These are phyloP conservation scores for Hortaea sp. DNA, from an alignment of 2,329 filamentous ascomycete genomes.

Conservation along the genomic window DNA sequence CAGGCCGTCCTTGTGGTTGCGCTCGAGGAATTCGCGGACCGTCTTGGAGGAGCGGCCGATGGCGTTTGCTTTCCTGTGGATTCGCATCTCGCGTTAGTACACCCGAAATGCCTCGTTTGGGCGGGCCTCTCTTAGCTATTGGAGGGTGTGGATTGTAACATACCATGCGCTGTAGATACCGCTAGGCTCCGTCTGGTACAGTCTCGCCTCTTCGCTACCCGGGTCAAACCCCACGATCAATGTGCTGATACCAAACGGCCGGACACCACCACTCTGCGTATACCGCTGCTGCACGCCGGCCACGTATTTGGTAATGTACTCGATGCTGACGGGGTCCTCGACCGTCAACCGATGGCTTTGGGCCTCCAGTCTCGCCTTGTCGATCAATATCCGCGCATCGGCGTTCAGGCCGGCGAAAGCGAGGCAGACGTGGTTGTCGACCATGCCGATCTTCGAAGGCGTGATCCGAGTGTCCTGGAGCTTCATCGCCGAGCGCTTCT, in stretches of 20 bases:
- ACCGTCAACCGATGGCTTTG: conserved; percentile 96
- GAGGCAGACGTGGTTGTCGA: conserved; percentile 92
- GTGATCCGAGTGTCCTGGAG: conserved; percentile 98
- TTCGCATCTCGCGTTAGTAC: too few species aligned
- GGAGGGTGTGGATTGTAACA: conserved; percentile 17
- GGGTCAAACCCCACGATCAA: conserved; percentile 98
- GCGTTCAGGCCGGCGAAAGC: conserved; percentile 96
- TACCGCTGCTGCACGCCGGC: conserved; percentile 97
- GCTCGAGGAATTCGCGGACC: conserved; percentile 94
- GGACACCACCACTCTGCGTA: conserved; percentile 95
- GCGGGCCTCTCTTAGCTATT: too few species aligned
- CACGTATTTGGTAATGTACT: conserved; percentile 99
- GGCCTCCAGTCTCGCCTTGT: conserved; percentile 94
- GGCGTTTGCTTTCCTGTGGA: conserved; percentile 87
- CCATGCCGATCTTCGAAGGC: conserved; percentile 92
- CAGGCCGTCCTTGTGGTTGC: conserved; percentile 98
- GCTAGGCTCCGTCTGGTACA: conserved; percentile 98
- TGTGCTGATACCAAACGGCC: conserved; percentile 97
- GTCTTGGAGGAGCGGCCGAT: conserved; percentile 98
- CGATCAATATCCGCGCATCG: conserved; percentile 93
- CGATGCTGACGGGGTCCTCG: conserved; percentile 92
- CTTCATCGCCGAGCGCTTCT: conserved; percentile 99
- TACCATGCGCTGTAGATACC: conserved; percentile 99
- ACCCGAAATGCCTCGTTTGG: background rate
- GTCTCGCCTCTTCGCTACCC: conserved; percentile 72